These are phyloP conservation scores for Vigna unguiculata DNA, from an alignment of 306 rosid genomes.

Conservation along the genomic window DNA sequence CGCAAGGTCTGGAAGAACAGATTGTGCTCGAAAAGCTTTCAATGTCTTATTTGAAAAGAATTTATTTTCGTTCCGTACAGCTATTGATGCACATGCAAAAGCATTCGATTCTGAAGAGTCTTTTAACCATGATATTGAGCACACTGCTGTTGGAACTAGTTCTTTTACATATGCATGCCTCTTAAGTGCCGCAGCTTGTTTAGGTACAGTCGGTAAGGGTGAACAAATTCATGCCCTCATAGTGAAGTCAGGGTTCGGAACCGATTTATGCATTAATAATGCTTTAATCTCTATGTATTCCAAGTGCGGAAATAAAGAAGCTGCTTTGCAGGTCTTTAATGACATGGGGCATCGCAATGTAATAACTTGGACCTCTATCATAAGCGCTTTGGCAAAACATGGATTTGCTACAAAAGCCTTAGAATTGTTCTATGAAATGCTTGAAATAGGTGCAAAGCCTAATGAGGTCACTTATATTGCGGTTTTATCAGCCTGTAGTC, in stretches of 20 bases:
- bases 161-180: conserved; percentile 69
- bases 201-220: conserved; percentile 61
- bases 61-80: conserved; percentile 47
- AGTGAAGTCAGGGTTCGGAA: conserved; percentile 55
- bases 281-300: conserved; percentile 75
- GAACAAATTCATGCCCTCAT: conserved; percentile 67
- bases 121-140: conserved; percentile 46
- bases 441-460: conserved; percentile 59
- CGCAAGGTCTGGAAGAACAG: conserved; percentile 66
- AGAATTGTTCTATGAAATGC: conserved; percentile 67
- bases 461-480: conserved; percentile 71
- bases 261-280: conserved; percentile 51
- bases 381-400: conserved; percentile 69
- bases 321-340: conserved; percentile 60
- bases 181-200: conserved; percentile 70
- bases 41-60: conserved; percentile 61
- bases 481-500: conserved; percentile 77
- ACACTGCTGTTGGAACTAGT: conserved; percentile 51
- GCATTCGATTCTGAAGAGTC: conserved; percentile 47
- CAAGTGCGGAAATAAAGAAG: conserved; percentile 68
- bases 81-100: conserved; percentile 50
- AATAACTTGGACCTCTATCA: conserved; percentile 71
- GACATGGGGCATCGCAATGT: conserved; percentile 58
- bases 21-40: conserved; percentile 60
- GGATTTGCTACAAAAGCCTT: conserved; percentile 63